A percentile compares a stretch with the other conserved stretches of the same genome.
These are phyloP conservation scores for Penicillium thymicola DNA, from an alignment of 2,329 filamentous ascomycete species.

Conservation along the genomic window DNA sequence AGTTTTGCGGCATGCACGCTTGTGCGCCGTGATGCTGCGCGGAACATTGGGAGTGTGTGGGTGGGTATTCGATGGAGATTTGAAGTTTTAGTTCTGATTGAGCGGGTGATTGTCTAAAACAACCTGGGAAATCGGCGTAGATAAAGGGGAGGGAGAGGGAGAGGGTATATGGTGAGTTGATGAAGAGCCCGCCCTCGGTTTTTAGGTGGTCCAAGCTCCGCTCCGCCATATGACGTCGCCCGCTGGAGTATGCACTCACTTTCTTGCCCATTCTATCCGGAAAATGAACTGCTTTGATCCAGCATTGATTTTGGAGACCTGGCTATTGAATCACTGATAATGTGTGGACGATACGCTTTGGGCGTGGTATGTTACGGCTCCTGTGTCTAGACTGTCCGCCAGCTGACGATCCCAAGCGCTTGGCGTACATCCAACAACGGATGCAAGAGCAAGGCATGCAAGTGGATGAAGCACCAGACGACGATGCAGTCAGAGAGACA, in stretches of 20 bases:
- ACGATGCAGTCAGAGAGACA: constrained; percentile 68
- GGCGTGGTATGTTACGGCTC: constrained; percentile 51
- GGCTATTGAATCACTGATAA: constrained; percentile 30
- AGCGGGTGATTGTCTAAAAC: background rate
- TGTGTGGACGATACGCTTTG: constrained; percentile 68
- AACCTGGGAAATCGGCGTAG: background rate
- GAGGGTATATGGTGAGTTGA: constrained; percentile 2
- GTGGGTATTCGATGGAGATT: background rate
- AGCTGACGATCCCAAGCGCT: constrained; percentile 54
- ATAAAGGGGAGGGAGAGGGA: background rate
- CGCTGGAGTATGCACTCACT: background rate
- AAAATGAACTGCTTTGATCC: background rate
- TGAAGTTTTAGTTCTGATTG: background rate
- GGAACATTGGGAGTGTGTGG: constrained; percentile 22
- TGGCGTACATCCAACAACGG: constrained; percentile 70
- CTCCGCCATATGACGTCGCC: constrained; percentile 30
- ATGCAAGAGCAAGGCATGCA: constrained; percentile 72
- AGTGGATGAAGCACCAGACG: constrained; percentile 67
- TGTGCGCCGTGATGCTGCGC: constrained; percentile 28
- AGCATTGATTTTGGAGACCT: too few species aligned
- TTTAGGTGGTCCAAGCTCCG: constrained; percentile 28
- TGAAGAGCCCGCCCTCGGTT: constrained; percentile 15
- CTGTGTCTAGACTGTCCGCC: background rate
- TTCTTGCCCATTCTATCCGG: background rate
- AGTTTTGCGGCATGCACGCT: constrained; percentile 23